Evolutionary conservation across 2,329 filamentous ascomycete genomes (phyloP).

Genomic region (Alternaria postmessia): DNA sequence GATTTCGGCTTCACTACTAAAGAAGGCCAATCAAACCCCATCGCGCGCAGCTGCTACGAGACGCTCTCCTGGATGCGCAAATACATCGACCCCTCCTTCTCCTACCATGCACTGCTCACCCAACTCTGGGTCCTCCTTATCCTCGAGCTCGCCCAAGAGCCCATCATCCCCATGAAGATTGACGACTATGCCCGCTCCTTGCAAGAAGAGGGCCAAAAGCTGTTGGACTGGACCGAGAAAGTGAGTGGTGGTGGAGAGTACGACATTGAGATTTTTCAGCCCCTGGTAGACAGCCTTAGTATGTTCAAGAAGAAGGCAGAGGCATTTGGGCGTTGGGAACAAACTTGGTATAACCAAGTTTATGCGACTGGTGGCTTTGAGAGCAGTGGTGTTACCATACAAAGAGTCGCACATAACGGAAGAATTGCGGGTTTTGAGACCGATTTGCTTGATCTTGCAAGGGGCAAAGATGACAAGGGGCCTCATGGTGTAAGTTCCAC

Average conservation of each 20-base stretch:
- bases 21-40: conserved; percentile 58
- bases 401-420: conserved; percentile 79
- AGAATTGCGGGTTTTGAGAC: conserved; percentile 84
- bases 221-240: conserved; percentile 70
- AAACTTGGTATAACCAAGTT: conserved; percentile 76
- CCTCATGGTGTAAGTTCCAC: conserved; percentile 69
- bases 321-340: conserved; percentile 78
- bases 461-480: conserved; percentile 54
- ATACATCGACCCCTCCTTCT: conserved; percentile 81
- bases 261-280: conserved; percentile 61
- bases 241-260: conserved; percentile 48
- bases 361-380: conserved; percentile 79
- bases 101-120: conserved; percentile 79
- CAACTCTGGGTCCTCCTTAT: conserved; percentile 84
- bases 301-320: conserved; percentile 67
- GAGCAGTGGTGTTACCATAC: conserved; percentile 69
- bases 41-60: conserved; percentile 87
- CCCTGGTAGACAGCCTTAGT: conserved; percentile 69
- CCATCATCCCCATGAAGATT: conserved; percentile 84
- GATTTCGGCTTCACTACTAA: conserved; percentile 77
- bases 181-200: conserved; percentile 74
- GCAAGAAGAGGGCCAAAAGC: conserved; percentile 68
- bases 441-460: conserved; percentile 77
- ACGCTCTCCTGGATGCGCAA: conserved; percentile 85
- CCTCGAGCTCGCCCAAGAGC: conserved; percentile 82